Percentiles rank a stretch among this genome's conserved stretches.
Evolutionary conservation across 257 asterid genomes (phyloP).

Genomic region (Scutellaria minor): DNA sequence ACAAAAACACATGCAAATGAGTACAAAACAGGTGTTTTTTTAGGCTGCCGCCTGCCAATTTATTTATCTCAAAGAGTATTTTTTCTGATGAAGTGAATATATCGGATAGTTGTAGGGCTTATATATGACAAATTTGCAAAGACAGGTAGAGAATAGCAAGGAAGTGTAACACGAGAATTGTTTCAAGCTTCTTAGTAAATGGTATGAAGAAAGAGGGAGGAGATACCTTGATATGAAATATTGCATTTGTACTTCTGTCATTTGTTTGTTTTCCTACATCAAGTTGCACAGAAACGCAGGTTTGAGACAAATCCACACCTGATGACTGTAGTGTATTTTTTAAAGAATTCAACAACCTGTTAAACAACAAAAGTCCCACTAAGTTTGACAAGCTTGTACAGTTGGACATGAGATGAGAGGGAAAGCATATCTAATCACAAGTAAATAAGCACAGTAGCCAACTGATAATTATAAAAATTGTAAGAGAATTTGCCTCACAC

Average conservation of each 20-base stretch:
- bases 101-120: neutral
- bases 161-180: neutral
- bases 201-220: constrained; percentile 2
- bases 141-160: neutral
- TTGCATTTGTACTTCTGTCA: constrained; percentile 33
- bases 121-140: neutral
- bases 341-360: constrained; percentile 43
- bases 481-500: neutral
- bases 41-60: neutral
- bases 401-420: neutral
- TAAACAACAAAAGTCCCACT: neutral
- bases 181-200: constrained; percentile 11
- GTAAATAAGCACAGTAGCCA: neutral
- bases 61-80: neutral
- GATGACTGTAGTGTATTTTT: constrained; percentile 57
- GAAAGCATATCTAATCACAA: neutral
- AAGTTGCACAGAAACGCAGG: constrained; percentile 66
- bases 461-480: neutral
- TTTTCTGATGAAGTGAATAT: neutral
- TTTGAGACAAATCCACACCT: constrained; percentile 69
- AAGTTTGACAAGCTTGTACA: constrained; percentile 17
- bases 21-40: constrained; percentile 2
- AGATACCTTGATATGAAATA: constrained; percentile 39
- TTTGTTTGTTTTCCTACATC: constrained; percentile 53
- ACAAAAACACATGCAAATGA: neutral